These are phyloP conservation scores for Trapa bicornis DNA, from an alignment of 345 rosid species.

Conservation along the genomic window DNA sequence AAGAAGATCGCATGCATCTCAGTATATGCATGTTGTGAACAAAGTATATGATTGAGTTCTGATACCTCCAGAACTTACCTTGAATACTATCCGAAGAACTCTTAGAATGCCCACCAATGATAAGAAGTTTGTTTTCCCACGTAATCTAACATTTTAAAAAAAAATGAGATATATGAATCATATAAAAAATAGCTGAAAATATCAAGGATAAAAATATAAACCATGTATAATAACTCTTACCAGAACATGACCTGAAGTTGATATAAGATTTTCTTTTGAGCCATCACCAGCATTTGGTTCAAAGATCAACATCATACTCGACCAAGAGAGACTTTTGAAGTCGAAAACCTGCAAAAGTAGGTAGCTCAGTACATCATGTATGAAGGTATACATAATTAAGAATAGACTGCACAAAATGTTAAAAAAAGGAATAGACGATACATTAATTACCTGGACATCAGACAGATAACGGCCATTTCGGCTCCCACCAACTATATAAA, in stretches of 20 bases:
- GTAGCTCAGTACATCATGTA: constrained; percentile 13
- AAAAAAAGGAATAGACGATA: no score
- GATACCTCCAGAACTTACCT: constrained; percentile 33
- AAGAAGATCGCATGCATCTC: constrained; percentile 12
- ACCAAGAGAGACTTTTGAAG: constrained; percentile 70
- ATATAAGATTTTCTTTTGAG: constrained; percentile 45
- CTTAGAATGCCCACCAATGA: constrained; percentile 77
- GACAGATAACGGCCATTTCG: constrained; percentile 88
- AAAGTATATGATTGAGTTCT: neutral
- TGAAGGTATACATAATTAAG: constrained; percentile 6
- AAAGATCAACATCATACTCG: constrained; percentile 33
- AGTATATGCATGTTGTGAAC: no score
- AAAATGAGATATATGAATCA: neutral
- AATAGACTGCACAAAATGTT: neutral
- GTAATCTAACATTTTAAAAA: constrained; percentile 33
- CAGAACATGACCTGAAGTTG: constrained; percentile 70
- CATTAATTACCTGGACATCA: constrained; percentile 64
- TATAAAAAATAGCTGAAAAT: neutral
- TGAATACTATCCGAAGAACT: constrained; percentile 38
- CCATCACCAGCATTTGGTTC: constrained; percentile 24
- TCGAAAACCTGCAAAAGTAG: constrained; percentile 58
- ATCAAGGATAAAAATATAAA: neutral
- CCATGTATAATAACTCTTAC: constrained; percentile 21
- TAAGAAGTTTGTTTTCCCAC: constrained; percentile 73
- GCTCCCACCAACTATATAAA: constrained; percentile 73